Percentiles rank a stretch among this genome's conserved stretches.
These are phyloP conservation scores for Venturia aucupariae DNA, from an alignment of 2,329 filamentous ascomycete genomes.

Conservation along the genomic window DNA sequence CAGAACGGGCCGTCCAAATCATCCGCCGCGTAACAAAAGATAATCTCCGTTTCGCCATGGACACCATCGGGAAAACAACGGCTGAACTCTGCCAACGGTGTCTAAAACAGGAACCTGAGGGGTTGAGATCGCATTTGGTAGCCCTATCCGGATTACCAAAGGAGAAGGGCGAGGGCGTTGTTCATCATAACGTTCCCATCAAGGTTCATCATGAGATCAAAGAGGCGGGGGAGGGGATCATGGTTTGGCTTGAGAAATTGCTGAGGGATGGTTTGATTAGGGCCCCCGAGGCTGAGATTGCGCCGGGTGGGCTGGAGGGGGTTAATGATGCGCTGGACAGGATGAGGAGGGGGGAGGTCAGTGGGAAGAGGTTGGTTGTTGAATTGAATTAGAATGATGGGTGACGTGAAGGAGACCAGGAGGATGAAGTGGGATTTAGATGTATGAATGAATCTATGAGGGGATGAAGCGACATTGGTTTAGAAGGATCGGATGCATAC, in stretches of 20 bases:
- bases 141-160: conserved; percentile 62
- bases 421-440: too few relatives aligned
- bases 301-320: conserved; percentile 52
- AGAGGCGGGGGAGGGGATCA: conserved; percentile 52
- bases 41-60: conserved; percentile 56
- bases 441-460: too few relatives aligned
- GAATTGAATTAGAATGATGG: background rate
- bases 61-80: conserved; percentile 57
- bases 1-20: conserved; percentile 55
- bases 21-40: conserved; percentile 50
- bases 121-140: conserved; percentile 45
- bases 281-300: conserved; percentile 56
- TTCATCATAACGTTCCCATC: conserved; percentile 60
- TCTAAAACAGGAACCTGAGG: conserved; percentile 31
- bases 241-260: conserved; percentile 59
- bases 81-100: conserved; percentile 49
- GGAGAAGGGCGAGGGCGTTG: conserved; percentile 35
- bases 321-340: conserved; percentile 61
- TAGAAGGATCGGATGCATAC: background rate
- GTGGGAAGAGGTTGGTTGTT: conserved; percentile 62
- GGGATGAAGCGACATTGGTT: too few relatives aligned
- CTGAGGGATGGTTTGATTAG: conserved; percentile 44
- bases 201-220: conserved; percentile 66
- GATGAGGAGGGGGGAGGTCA: conserved; percentile 56
- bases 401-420: too few relatives aligned